Conservation (phyloP, 179 eudicot genomes). For the Beta macrorhiza region DNA sequence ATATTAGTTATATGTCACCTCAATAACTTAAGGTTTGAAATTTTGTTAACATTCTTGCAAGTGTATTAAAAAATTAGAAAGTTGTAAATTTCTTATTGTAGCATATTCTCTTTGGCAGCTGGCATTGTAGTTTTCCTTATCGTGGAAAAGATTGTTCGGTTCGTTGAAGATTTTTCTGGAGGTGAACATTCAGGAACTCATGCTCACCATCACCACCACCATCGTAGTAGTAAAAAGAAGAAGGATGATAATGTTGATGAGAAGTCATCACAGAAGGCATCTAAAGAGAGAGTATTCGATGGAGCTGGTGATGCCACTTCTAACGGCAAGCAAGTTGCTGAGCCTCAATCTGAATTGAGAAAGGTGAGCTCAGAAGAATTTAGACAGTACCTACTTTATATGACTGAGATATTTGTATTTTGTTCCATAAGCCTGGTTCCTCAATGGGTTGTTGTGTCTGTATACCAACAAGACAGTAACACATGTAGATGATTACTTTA, state of each 20-base stretch:
- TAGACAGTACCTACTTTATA: not conserved
- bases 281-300: constrained; percentile 35
- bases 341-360: constrained; percentile 42
- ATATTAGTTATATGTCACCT: not conserved
- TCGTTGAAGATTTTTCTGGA: constrained; percentile 71
- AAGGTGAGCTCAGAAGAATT: constrained; percentile 48
- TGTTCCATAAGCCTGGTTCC: not conserved
- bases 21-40: not conserved
- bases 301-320: constrained; percentile 30
- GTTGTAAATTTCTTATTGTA: constrained; percentile 21
- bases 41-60: not conserved
- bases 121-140: constrained; percentile 86
- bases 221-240: constrained; percentile 49
- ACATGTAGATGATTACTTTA: not conserved
- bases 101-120: constrained; percentile 54
- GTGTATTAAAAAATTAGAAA: not conserved
- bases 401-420: not conserved
- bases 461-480: not conserved
- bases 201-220: constrained; percentile 72
- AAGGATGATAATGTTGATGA: constrained; percentile 41
- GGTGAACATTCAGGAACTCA: constrained; percentile 49
- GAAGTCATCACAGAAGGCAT: constrained; percentile 28
- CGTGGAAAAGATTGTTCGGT: constrained; percentile 86
- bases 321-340: constrained; percentile 35
- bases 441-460: not conserved